Evolutionary conservation across 805 yeast genomes (phyloP), one percentile per base, ranked within the genome.

Genomic region (Schizosaccharomyces japonicus): DNA sequence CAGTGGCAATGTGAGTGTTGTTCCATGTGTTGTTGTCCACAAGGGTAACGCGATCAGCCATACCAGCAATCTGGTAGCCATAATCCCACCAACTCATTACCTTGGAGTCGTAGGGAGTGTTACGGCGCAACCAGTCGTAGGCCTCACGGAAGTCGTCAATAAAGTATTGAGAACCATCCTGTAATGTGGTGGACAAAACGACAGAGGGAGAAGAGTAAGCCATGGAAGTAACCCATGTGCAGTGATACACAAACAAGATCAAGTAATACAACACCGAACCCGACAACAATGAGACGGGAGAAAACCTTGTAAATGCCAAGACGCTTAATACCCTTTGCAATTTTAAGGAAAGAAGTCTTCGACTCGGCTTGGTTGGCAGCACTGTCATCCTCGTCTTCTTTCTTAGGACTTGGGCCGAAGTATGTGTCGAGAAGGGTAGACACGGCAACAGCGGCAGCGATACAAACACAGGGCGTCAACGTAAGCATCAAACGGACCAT

Each of bases 81-180:
- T 92, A 92, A 68, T 92, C 98, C 99, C 99, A 90, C 98, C 99
- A 90, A 8, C 95, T 78, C 79, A 92, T 83, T 51, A 90, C 80
- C 63, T 81, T 85, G 31, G 95, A 80, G 60, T 90, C 96, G 61
- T 90, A 95, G 2, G 80, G 76, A 0, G 98, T 90, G 66, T 90
- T 90, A 94, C 87, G 85, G 59, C 98, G 76, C 56, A 90, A 69
- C 98, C 98, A 90, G 63, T 87, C 90, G 67, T 90, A 90, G 8
- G 96, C 98, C 68, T 90, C 99, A 65, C 99, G 76, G 69, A 78
- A 90, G 63, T 90, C 99, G 63, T 90, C 99, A 58, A 90, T 90
- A 54, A 87, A 66, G 51, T 71, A 69, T 54, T 73, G 78, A 15
- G 81, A 72, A 1, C 99, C 98, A 59, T 90, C 95, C 29, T 92